Base-by-base conservation (phyloP, 2,329 filamentous ascomycete species). In the Trichoderma harzianum region DNA sequence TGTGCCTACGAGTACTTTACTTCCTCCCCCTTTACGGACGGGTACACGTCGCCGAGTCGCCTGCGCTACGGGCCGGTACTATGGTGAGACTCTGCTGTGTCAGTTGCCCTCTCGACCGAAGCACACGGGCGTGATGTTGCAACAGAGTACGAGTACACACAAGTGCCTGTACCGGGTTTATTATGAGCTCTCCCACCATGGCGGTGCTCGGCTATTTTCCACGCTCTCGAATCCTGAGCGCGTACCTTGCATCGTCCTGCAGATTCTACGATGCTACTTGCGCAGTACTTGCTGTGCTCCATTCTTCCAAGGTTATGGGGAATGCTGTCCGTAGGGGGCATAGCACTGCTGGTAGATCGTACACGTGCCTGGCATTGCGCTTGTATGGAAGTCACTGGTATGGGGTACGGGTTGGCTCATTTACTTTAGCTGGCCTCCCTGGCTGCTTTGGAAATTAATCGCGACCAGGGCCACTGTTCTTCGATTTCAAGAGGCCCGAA, bases 401-500 rank as follows among this genome's bases (percentile, higher is more conserved):
- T 69, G 67, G 67, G 67, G 67, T 69, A 61, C 57, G 28, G 28
- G 57, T 36, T 69, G 55, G 67, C 67, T 69, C 67, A 69, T 69
- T 69, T 69, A n/a, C 67, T 62, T 69, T 69, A 69, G 67, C 14
- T 62, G 66, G 39, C 21, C 26, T 32, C 68, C 68, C 60, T 64
- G 58, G 68, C 32, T 32, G 53, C 36, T 60, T 28, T 71, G 69
- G 69, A 71, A 71, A 71, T 71, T 71, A 71, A 66, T 66, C 51
- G 34, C 14, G 68, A 70, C 68, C 47, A 57, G 69, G 69, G 69
- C 34, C 30, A 55, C 47, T 39, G 18, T 47, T 30, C 61, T 39
- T 60, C 69, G 69, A 71, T 60, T 71, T 60, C 62, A 39, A n/a
- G 53, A 63, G 58, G 61, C 21, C 57, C 64, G 64, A 72, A 60